Conservation (phyloP, 768 basidiomycete species). For the Xerocomellus chrysenteron region DNA sequence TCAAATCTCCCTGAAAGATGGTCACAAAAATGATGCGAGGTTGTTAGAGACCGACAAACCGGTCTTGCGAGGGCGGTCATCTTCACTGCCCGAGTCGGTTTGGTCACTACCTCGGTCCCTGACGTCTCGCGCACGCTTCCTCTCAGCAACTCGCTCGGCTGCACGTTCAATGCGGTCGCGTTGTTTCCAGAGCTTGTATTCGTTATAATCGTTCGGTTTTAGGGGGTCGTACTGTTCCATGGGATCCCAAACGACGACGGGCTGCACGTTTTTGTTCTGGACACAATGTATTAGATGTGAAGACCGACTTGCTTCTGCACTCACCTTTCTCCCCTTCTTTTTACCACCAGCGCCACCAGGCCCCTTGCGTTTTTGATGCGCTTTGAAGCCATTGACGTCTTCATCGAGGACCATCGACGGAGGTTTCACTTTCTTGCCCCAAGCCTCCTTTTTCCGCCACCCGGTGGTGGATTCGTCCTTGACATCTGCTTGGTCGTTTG, state of each 20-base stretch:
- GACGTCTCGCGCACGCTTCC: slow-evolving; percentile 55
- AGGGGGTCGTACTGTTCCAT: slow-evolving; percentile 76
- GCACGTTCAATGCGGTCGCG: slow-evolving; percentile 72
- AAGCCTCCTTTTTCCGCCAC: slow-evolving; percentile 55
- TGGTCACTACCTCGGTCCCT: slow-evolving; percentile 50
- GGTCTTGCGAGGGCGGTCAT: slow-evolving; percentile 64
- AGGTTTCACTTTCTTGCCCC: slow-evolving; percentile 89
- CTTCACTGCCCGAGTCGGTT: slow-evolving; percentile 69
- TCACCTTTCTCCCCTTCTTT: slow-evolving; percentile 63
- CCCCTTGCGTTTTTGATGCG: slow-evolving; percentile 52
- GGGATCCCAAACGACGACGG: slow-evolving; percentile 70
- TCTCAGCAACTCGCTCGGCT: slow-evolving; percentile 57
- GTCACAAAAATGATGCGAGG: slow-evolving; percentile 27
- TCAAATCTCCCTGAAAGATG: slow-evolving; percentile 34
- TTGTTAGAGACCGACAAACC: slow-evolving; percentile 42
- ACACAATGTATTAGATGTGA: slow-evolving; percentile 5
- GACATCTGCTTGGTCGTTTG: slow-evolving; percentile 26
- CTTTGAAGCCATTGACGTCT: slow-evolving; percentile 81
- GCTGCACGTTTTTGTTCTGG: slow-evolving; percentile 61
- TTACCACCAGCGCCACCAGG: slow-evolving; percentile 42
- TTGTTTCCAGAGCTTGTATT: slow-evolving; percentile 80
- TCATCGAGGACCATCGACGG: slow-evolving; percentile 90
- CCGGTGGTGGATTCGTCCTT: slow-evolving; percentile 30
- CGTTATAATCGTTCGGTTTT: slow-evolving; percentile 86
- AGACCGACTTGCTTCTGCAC: slow-evolving; percentile 6